Percentiles rank a stretch among this genome's conserved stretches.
Evolutionary conservation across 2,329 filamentous ascomycete species (phyloP).

Genomic region (Neurospora sp.): DNA sequence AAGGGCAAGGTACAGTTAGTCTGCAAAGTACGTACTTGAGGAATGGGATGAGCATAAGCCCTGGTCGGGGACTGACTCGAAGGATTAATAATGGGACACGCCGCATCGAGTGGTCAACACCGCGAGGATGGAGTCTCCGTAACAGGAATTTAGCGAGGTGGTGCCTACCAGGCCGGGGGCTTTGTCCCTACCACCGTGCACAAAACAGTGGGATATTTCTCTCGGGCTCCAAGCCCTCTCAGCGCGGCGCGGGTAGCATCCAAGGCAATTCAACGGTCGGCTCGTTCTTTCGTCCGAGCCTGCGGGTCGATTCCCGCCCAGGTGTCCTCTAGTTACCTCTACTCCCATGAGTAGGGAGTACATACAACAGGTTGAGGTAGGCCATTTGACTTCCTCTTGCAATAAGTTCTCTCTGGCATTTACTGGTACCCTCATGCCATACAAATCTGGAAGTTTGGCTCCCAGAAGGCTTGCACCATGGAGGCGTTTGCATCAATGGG

Average conservation of each 20-base stretch:
- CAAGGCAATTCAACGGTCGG: background rate
- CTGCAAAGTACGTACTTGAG: slow-evolving; percentile 1
- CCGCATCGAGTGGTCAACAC: background rate
- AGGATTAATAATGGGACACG: slow-evolving; percentile 15
- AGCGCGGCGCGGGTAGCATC: background rate
- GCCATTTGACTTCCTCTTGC: background rate
- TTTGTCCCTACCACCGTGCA: background rate
- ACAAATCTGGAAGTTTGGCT: background rate
- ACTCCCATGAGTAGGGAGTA: background rate
- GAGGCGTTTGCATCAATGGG: background rate
- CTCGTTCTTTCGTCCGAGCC: background rate
- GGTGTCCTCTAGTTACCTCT: background rate
- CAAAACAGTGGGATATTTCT: background rate
- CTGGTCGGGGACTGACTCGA: slow-evolving; percentile 6
- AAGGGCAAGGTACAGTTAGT: slow-evolving; percentile 1
- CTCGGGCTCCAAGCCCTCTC: background rate
- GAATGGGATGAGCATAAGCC: slow-evolving; percentile 8
- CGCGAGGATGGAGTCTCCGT: background rate
- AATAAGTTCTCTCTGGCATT: background rate
- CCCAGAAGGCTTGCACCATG: background rate
- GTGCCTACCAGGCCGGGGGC: background rate
- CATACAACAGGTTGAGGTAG: background rate
- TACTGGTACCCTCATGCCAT: background rate
- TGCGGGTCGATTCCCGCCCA: background rate
- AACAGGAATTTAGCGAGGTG: background rate